Evolutionary conservation across 1,284 basidiomycete species (phyloP), one percentile per base, ranked within the genome.

Genomic region (Sphagnurus paluster): DNA sequence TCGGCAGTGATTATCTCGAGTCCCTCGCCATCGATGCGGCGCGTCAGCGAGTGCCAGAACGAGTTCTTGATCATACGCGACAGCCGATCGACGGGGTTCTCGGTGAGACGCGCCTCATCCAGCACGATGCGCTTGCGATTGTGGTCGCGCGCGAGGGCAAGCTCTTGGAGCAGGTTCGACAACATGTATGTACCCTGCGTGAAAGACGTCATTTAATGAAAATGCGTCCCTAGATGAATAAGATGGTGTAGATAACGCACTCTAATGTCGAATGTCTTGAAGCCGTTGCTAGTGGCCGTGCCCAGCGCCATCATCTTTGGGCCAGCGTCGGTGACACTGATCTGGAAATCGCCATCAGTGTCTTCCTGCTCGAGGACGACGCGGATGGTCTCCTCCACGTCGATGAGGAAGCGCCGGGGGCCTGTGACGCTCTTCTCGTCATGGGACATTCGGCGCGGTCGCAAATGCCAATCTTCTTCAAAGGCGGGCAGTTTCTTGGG

Each of bases 341-440:
- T 98, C 71, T 98, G 88, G 65, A 95, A 94, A 69, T 99, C 93
- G 38, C 90, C 90, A 57, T 99, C 94, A 4, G 96, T 98, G 66
- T 99, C 96, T 64, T 99, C 96, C 65, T 99, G 97, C 66, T 97
- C 93, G 25, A 99, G 84, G 5, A 99, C 85, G 49, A 98, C 84
- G 37, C 94, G 85, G 66, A 99, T 94, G 24, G 96, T 99, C 70
- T 98, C 94, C 61, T 99, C 96, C n/a, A 99, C 96, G 60, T 98
- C 96, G 52, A 99, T 93, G 29, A 98, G 79, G 72, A 98, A 99
- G 24, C 93, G 86, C 35, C 93, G 77, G 16, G 87, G 85, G 0
- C 72, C 79, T 2, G 81, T 76, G n/a, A 80, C 75, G 49, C 76
- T 77, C 66, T 88, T 87, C 68, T 89, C 87, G 60, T 90, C 90